phyloP scores from a whole-genome alignment of 148 eudicot genomes.

The Linanthus parryae region DNA sequence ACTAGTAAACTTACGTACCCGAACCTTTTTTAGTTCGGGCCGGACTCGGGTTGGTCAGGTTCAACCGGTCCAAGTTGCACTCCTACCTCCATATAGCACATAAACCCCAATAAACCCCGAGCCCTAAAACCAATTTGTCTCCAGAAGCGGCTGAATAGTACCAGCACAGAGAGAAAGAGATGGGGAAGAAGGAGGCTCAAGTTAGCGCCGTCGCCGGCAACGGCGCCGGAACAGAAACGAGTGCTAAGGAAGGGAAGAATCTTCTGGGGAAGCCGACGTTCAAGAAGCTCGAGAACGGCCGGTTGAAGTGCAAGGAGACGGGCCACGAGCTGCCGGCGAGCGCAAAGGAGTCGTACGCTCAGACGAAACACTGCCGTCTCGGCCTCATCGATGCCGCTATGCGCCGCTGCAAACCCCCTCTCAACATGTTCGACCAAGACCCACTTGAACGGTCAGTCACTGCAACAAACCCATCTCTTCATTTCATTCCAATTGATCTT shows the following conservation, averaged over 20 bases:
- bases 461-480: background rate
- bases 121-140: no score
- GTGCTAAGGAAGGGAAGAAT: constrained; percentile 46
- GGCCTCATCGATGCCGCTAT: constrained; percentile 80
- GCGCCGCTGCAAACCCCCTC: constrained; percentile 61
- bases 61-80: no score
- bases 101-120: no score
- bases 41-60: no score
- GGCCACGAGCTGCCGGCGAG: constrained; percentile 75
- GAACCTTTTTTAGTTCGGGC: no score
- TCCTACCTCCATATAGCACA: no score
- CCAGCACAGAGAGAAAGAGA: background rate
- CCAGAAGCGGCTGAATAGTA: no score
- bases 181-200: constrained; percentile 21
- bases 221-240: constrained; percentile 7
- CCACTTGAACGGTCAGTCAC: constrained; percentile 47
- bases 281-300: constrained; percentile 62
- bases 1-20: no score
- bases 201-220: no score
- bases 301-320: constrained; percentile 71
- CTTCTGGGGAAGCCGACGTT: constrained; percentile 67
- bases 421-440: constrained; percentile 74
- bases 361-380: constrained; percentile 72
- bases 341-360: constrained; percentile 49
- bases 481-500: background rate